Evolutionary conservation across 2,329 filamentous ascomycete species (phyloP), one percentile per base, ranked within the genome.

Genomic region (Trichoderma lentiforme): DNA sequence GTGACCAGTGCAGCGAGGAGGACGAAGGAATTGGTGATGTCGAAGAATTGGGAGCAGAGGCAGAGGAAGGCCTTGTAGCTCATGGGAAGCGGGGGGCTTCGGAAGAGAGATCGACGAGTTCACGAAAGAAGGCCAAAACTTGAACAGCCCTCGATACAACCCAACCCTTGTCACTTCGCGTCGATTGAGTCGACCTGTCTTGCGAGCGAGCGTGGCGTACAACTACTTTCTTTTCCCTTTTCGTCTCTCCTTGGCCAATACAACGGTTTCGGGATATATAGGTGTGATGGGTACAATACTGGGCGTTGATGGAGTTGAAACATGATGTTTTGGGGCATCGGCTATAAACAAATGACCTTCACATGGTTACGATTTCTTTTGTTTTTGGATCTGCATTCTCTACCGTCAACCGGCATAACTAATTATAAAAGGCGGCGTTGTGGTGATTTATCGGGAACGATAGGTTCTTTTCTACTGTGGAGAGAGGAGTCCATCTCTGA

Each of bases 21-120:
- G 81, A 83, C 61, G 82, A 84, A 72, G 83, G 82, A 11, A 79
- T 85, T 61, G 84, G 79, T 39, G 83, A 83, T 69, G 74, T 83
- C 62, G 82, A 80, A 24, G 70, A 32, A 28, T n/a, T 14, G 7
- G 57, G 2, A 26, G 56, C 15, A 58, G 56, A 4, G 56, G 56
- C 28, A 58, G 56, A 30, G 57, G 4, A 28, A 5, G 11, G 18
- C 39, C n/a, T 72, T 18, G 34, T 68, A 67, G 24, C 51, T 47
- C 26, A 74, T 71, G 73, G 73, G 69, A 60, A 74, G 60, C 30
- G 74, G 75, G 21, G 65, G 6, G 75, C 76, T 6, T 74, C 75
- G n/a, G 75, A 74, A 18, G 74, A 73, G 12, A 60, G 57, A 32
- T 26, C 69, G 7, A 71, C 62, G 9, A 73, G 63, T 36, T 73